These are phyloP conservation scores for Sclerotinia borealis DNA, from an alignment of 2,329 filamentous ascomycete genomes.

Conservation along the genomic window DNA sequence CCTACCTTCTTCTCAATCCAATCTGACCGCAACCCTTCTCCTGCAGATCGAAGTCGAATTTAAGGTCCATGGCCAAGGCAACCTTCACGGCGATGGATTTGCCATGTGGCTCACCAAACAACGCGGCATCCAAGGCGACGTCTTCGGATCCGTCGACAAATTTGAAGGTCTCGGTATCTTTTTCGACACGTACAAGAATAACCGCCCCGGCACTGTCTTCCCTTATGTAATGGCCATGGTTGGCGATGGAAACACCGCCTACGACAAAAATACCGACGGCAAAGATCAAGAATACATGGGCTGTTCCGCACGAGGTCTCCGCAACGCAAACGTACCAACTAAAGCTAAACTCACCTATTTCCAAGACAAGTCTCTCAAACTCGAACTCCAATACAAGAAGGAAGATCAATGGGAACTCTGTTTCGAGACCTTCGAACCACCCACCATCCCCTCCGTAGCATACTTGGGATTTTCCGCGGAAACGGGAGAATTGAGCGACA, in stretches of 20 bases:
- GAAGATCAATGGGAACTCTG: constrained; percentile 85
- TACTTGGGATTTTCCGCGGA: constrained; percentile 79
- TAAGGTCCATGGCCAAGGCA: constrained; percentile 81
- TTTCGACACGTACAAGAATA: constrained; percentile 99
- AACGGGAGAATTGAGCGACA: constrained; percentile 93
- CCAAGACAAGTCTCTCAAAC: constrained; percentile 83
- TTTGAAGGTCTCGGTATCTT: constrained; percentile 92
- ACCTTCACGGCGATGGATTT: constrained; percentile 92
- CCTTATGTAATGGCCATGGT: constrained; percentile 99
- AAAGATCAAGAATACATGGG: constrained; percentile 89
- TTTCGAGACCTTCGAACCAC: constrained; percentile 67
- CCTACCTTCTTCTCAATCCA: neutral
- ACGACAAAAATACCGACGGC: constrained; percentile 92
- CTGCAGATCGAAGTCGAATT: constrained; percentile 81
- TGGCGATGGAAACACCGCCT: constrained; percentile 80
- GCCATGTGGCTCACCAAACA: constrained; percentile 98
- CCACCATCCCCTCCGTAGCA: constrained; percentile 70
- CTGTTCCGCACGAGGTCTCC: constrained; percentile 88
- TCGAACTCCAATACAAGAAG: constrained; percentile 91
- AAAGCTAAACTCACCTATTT: constrained; percentile 91
- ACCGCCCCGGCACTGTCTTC: constrained; percentile 89
- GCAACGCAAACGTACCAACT: constrained; percentile 71
- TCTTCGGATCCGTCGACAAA: constrained; percentile 81
- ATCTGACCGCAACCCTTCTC: neutral
- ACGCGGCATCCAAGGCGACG: constrained; percentile 69